phyloP scores from a whole-genome alignment of 495 filamentous ascomycete species.

The Tuber melanosporum region DNA sequence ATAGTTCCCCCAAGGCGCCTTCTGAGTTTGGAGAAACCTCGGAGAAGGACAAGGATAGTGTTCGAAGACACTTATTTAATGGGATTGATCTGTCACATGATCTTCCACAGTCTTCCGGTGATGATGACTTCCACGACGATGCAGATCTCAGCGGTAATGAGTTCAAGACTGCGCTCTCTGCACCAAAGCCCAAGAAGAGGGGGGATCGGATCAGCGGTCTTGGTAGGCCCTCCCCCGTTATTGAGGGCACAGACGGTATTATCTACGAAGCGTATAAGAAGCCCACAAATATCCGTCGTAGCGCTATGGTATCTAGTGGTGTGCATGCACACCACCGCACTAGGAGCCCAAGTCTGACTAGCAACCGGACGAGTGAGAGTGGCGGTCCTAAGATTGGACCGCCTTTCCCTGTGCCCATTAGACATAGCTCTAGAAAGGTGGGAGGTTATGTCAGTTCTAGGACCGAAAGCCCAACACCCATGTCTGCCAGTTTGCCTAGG shows the following conservation, averaged over 20 bases:
- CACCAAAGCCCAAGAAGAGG: slow-evolving; percentile 47
- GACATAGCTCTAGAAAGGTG: slow-evolving; percentile 76
- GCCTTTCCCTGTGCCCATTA: slow-evolving; percentile 83
- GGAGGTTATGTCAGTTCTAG: slow-evolving; percentile 58
- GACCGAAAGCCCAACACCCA: slow-evolving; percentile 73
- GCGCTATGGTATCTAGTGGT: slow-evolving; percentile 72
- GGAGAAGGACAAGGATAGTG: slow-evolving; percentile 44
- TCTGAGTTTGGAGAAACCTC: slow-evolving; percentile 13
- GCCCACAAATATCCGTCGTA: slow-evolving; percentile 48
- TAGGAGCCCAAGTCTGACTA: slow-evolving; percentile 67
- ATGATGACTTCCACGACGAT: slow-evolving; percentile 45
- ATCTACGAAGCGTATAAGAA: slow-evolving; percentile 16
- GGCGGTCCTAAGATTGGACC: slow-evolving; percentile 48
- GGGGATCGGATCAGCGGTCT: slow-evolving; percentile 30
- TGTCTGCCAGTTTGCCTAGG: slow-evolving; percentile 21
- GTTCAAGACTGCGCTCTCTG: slow-evolving; percentile 58
- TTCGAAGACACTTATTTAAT: slow-evolving; percentile 34
- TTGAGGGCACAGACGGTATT: neutral
- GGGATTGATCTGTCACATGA: slow-evolving; percentile 34
- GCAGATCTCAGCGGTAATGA: slow-evolving; percentile 59
- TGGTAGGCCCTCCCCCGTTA: slow-evolving; percentile 25
- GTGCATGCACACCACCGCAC: slow-evolving; percentile 63
- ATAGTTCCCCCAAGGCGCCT: slow-evolving; percentile 27
- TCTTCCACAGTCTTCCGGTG: slow-evolving; percentile 36
- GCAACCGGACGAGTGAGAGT: slow-evolving; percentile 51